A percentile compares a stretch with the other conserved stretches of the same genome.
Conservation (phyloP, 2,329 filamentous ascomycete genomes). For the Fusarium stilboides region DNA sequence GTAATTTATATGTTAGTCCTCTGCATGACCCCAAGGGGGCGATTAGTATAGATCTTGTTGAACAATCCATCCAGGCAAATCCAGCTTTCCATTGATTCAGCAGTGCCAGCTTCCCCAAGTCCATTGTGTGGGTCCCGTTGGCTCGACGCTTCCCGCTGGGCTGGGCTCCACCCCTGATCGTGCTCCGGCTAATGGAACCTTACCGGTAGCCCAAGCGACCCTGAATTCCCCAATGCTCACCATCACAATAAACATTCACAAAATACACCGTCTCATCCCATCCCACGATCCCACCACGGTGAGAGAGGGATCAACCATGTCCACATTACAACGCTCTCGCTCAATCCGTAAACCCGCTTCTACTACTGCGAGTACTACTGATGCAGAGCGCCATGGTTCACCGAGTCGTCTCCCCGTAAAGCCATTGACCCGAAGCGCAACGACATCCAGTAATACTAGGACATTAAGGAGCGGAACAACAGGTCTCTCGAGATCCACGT, state of each 20-base stretch:
- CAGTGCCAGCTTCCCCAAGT: slow-evolving; percentile 10
- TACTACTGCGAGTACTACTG: slow-evolving; percentile 26
- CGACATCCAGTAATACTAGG: slow-evolving; percentile 47
- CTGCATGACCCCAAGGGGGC: neutral
- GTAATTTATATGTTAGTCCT: neutral
- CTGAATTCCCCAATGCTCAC: slow-evolving; percentile 21
- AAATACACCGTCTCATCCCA: slow-evolving; percentile 25
- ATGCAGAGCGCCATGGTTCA: slow-evolving; percentile 57
- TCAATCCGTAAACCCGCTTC: slow-evolving; percentile 63
- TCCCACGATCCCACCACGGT: slow-evolving; percentile 3
- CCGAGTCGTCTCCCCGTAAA: slow-evolving; percentile 68
- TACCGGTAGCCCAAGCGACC: slow-evolving; percentile 42
- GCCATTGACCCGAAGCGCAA: slow-evolving; percentile 56
- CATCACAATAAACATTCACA: slow-evolving; percentile 36
- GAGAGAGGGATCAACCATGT: slow-evolving; percentile 53
- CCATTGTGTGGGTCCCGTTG: neutral
- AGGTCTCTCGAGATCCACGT: slow-evolving; percentile 42
- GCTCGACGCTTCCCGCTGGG: neutral
- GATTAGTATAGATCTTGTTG: neutral
- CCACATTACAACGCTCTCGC: slow-evolving; percentile 63
- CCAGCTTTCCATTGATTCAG: slow-evolving; percentile 9
- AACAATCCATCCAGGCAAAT: slow-evolving; percentile 1
- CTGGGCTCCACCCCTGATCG: slow-evolving; percentile 7
- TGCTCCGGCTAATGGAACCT: slow-evolving; percentile 31
- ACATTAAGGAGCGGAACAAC: slow-evolving; percentile 41